These are phyloP conservation scores for Rubus idaeus DNA, from an alignment of 306 rosid genomes.

Conservation along the genomic window DNA sequence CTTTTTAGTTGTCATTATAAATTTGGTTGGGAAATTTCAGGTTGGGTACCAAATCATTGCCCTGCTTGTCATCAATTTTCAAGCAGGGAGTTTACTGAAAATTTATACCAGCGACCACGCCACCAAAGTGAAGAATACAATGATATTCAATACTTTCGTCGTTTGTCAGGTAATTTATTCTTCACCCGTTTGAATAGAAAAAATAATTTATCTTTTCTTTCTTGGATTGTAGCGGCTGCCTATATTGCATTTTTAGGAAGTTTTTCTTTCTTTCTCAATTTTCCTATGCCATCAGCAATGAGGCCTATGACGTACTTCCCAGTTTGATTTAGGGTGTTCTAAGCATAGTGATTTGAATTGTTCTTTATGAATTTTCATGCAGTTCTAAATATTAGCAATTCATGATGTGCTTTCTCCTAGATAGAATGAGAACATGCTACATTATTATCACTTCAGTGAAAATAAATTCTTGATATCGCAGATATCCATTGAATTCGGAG, in stretches of 20 bases:
- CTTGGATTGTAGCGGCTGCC: too few relatives aligned
- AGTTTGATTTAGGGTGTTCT: too few relatives aligned
- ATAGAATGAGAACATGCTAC: background rate
- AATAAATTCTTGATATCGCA: slow-evolving; percentile 27
- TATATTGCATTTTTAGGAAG: too few relatives aligned
- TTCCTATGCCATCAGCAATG: too few relatives aligned
- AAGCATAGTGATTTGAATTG: too few relatives aligned
- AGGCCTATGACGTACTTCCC: too few relatives aligned
- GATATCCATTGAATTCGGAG: slow-evolving; percentile 71
- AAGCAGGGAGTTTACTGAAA: slow-evolving; percentile 49
- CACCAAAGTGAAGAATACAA: slow-evolving; percentile 65
- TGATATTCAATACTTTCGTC: slow-evolving; percentile 87
- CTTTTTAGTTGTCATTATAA: background rate
- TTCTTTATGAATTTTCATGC: too few relatives aligned
- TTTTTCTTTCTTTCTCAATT: too few relatives aligned
- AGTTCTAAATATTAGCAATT: background rate
- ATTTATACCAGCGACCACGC: slow-evolving; percentile 28
- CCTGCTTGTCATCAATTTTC: slow-evolving; percentile 71
- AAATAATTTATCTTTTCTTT: too few relatives aligned
- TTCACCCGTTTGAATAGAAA: background rate
- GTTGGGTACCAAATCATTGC: slow-evolving; percentile 68
- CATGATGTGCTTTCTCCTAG: background rate
- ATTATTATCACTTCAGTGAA: background rate
- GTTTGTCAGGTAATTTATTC: slow-evolving; percentile 74
- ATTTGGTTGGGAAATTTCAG: slow-evolving; percentile 34